Base-by-base conservation (phyloP, 1,284 basidiomycete genomes). In the Ganoderma lingzhi region DNA sequence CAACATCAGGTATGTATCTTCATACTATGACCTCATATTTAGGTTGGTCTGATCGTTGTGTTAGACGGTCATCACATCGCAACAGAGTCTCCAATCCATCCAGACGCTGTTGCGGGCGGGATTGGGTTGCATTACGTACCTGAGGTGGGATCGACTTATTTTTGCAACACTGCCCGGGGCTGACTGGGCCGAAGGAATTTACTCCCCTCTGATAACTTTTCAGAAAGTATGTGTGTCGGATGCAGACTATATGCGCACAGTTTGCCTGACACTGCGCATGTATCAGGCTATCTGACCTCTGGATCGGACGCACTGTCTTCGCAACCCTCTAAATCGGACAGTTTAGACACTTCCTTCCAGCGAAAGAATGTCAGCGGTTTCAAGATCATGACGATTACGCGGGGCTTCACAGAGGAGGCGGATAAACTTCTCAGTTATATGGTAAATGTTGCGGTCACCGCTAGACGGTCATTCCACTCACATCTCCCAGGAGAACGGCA, bases 371-470 rank as follows among this genome's bases (percentile, higher is more conserved):
- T 85, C 19, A 89, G 85, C 73, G 85, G 86, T 14, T 89, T 89
- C 77, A 87, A 86, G 74, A 86, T 90, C 55, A 87, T 92, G 88
- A 91, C 88, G 14, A 87, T 95, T 73, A 88, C 86, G 41, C 86
- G 92, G 30, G 93, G 93, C 4, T 91, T 88, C 75, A 92, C 93
- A 6, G 88, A 90, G 63, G 94, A 95, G 77, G 94, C 90, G 0
- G 93, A 96, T 79, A 89, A 85, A 71, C 84, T 96, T 53, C 80
- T 96, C 56, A 90, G 95, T 75, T 94, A 92, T 74, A 77, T 95
- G 80, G 93, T 94, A 70, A 62, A 82, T 78, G 68, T 68, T 15
- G 39, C 23, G 44, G 70, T 75, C 44, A 45, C 9, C 17, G 19
- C 1, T 17, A 32, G 53, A 28, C 10, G 28, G 15, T 64, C 14